Percentiles rank a stretch among this genome's conserved stretches.
Conservation (phyloP, 2,329 filamentous ascomycete genomes). For the Aspergillus sp. region DNA sequence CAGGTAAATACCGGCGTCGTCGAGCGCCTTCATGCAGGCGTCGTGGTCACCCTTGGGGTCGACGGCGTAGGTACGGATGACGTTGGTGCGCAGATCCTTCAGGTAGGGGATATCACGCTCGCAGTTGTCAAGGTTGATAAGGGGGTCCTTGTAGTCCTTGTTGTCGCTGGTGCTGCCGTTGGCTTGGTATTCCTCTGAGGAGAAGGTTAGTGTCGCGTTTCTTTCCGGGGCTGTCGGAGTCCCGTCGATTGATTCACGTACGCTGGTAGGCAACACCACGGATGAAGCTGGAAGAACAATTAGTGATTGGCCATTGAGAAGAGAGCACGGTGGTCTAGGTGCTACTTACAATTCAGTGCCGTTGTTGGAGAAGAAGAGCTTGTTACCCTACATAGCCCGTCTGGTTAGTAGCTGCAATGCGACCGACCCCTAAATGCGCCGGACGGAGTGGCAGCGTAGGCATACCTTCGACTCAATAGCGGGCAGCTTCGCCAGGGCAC, state of each 20-base stretch:
- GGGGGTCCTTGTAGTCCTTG: conserved; percentile 72
- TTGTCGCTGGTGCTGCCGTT: conserved; percentile 38
- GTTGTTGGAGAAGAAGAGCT: conserved; percentile 87
- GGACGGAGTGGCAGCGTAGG: background rate
- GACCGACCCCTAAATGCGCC: conserved; percentile 2
- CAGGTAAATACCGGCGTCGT: conserved; percentile 89
- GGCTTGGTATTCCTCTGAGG: conserved; percentile 45
- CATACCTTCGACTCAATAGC: conserved; percentile 63
- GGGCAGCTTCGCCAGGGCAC: conserved; percentile 54
- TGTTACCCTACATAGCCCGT: conserved; percentile 58
- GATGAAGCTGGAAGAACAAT: conserved; percentile 63
- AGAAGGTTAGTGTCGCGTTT: conserved; percentile 40
- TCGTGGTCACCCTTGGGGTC: conserved; percentile 76
- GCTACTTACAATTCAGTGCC: conserved; percentile 66
- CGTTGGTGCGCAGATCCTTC: conserved; percentile 77
- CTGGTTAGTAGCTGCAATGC: background rate
- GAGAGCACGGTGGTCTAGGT: background rate
- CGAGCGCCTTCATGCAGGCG: conserved; percentile 79
- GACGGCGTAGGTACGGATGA: conserved; percentile 92
- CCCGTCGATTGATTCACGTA: conserved; percentile 29
- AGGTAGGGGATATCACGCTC: conserved; percentile 83
- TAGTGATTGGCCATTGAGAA: background rate
- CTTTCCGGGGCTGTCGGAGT: background rate
- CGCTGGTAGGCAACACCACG: conserved; percentile 92
- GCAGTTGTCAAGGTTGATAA: conserved; percentile 70